These are phyloP conservation scores for Pythium brassicae DNA, from an alignment of 352 stramenopile species.

Conservation along the genomic window DNA sequence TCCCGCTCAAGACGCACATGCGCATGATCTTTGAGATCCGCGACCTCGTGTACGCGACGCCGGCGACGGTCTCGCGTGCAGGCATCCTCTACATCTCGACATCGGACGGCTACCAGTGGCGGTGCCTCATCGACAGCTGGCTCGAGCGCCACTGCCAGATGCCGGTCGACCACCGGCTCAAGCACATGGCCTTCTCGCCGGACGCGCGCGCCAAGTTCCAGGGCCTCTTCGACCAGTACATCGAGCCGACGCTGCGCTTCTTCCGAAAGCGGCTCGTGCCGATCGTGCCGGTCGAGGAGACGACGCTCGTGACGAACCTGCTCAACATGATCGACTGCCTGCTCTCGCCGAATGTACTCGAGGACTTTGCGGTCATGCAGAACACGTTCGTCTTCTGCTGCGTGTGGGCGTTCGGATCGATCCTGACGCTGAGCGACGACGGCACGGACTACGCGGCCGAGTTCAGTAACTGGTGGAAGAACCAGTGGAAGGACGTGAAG, in stretches of 20 bases:
- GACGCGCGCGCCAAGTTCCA: constrained; percentile 81
- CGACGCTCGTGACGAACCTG: constrained; percentile 90
- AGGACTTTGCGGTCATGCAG: constrained; percentile 78
- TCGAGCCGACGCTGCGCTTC: constrained; percentile 90
- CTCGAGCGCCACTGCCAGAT: constrained; percentile 73
- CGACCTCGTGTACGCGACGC: constrained; percentile 94
- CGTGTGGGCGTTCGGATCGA: constrained; percentile 94
- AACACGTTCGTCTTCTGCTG: constrained; percentile 95
- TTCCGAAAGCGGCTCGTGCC: constrained; percentile 92
- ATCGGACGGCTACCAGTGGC: constrained; percentile 94
- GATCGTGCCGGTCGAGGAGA: constrained; percentile 92
- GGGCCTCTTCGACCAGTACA: constrained; percentile 90
- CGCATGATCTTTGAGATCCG: constrained; percentile 97
- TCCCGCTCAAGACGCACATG: constrained; percentile 96
- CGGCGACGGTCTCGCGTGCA: constrained; percentile 92
- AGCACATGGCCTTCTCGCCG: constrained; percentile 72
- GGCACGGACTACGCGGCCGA: constrained; percentile 92
- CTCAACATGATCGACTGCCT: constrained; percentile 94
- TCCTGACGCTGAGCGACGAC: constrained; percentile 91
- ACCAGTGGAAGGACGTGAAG: constrained; percentile 95
- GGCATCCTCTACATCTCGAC: constrained; percentile 96
- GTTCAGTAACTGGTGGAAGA: constrained; percentile 96
- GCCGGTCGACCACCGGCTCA: constrained; percentile 57
- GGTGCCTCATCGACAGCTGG: constrained; percentile 93
- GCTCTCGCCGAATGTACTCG: constrained; percentile 74